Evolutionary conservation across 2,329 filamentous ascomycete species (phyloP).

Genomic region (Byssothecium circinans): DNA sequence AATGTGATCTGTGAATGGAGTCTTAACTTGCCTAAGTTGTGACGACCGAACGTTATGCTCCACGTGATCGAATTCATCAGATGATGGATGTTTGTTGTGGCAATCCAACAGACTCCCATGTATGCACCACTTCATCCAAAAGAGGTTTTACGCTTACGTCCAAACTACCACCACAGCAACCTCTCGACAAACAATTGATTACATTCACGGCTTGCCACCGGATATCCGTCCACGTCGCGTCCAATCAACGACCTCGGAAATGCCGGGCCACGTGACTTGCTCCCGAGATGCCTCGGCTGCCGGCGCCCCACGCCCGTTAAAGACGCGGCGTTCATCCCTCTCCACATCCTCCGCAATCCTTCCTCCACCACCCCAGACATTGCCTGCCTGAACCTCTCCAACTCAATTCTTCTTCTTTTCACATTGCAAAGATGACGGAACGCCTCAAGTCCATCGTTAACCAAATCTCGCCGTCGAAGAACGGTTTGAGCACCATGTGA

Average conservation of each 20-base stretch:
- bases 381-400: not conserved
- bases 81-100: too few species aligned
- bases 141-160: too few species aligned
- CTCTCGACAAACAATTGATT: not conserved
- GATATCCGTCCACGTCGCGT: not conserved
- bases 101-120: too few species aligned
- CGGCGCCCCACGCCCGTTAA: conserved; percentile 52
- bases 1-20: too few species aligned
- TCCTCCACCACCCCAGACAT: not conserved
- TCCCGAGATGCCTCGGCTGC: conserved; percentile 33
- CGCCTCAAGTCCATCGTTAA: conserved; percentile 84
- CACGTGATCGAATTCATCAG: too few species aligned
- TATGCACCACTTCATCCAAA: too few species aligned
- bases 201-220: not conserved
- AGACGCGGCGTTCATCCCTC: conserved; percentile 8
- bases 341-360: conserved; percentile 11
- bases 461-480: conserved; percentile 76
- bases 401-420: conserved; percentile 5
- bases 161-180: too few species aligned
- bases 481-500: conserved; percentile 76
- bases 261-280: conserved; percentile 15
- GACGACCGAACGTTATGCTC: too few species aligned
- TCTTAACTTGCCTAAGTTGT: too few species aligned
- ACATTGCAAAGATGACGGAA: conserved; percentile 57
- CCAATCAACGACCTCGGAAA: conserved; percentile 1